Evolutionary conservation across 2,329 filamentous ascomycete species (phyloP), one percentile per base, ranked within the genome.

Genomic region (Rutstroemia sp.): DNA sequence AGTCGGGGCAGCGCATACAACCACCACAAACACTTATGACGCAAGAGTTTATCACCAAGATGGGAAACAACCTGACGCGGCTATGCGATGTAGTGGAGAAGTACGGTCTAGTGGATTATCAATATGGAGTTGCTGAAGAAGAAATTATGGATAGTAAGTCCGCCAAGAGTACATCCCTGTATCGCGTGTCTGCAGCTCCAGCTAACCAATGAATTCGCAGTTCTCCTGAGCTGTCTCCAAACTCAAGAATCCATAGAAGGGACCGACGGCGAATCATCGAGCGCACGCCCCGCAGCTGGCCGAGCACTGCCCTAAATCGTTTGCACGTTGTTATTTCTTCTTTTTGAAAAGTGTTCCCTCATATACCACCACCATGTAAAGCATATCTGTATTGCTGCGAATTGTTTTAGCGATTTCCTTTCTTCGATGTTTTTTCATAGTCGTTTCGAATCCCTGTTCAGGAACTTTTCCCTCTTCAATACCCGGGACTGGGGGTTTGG

Each of bases 41-140:
- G 34, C 77, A 81, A 62, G 85, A 87, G 2, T 80, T 77, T 23
- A 77, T 97, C 49, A 83, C 88, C 65, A 85, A 84, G 63, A 86
- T 97, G 81, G 90, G 89, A 12, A 86, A 87, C 54, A 87, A 95
- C 66, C 73, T 99, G 30, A 80, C 95, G 56, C 81, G 85, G 51
- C 77, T 96, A 51, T 95, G 92, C 69, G 91, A 97, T 69, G 82
- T 82, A 51, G 81, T 97, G 60, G 92, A 97, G 71, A 86, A 87
- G 63, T 86, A 95, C 69, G 94, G 94, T n/a, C 75, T 99, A 49
- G 90, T 99, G 10, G 94, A 99, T 73, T 99, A 97, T 70, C 88
- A 97, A 67, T 95, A 96, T 75, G 94, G 94, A 8, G 89, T 97
- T 25, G 95, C 90, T 82, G 94, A 97, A 72, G 92, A 97, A 69